Conservation (phyloP, 345 rosid species). For the Microcos paniculata region DNA sequence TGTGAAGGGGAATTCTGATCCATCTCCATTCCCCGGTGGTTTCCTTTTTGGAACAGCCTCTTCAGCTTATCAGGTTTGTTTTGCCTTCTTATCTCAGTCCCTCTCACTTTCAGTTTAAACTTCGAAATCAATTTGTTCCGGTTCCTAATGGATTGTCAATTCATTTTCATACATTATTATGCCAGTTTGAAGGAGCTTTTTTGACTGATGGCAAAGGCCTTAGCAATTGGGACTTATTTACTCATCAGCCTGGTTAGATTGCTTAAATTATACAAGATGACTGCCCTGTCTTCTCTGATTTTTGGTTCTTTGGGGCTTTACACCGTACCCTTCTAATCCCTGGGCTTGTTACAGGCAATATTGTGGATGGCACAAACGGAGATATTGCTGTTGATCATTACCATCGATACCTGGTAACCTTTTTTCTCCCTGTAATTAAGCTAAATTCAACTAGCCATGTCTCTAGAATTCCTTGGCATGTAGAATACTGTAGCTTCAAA, state of each 20-base stretch:
- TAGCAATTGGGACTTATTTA: constrained; percentile 56
- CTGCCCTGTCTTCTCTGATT: neutral
- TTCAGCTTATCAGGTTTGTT: constrained; percentile 68
- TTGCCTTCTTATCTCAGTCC: neutral
- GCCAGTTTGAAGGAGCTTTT: constrained; percentile 55
- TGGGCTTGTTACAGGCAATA: constrained; percentile 33
- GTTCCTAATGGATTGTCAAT: neutral
- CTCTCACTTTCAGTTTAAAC: neutral
- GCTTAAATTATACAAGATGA: neutral
- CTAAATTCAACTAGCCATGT: neutral
- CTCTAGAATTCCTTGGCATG: neutral
- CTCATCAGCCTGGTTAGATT: constrained; percentile 38
- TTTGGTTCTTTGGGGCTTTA: neutral
- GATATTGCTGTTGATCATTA: constrained; percentile 37
- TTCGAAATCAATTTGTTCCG: neutral
- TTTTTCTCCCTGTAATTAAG: neutral
- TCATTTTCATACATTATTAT: neutral
- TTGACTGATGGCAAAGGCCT: constrained; percentile 47
- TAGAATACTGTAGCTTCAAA: neutral
- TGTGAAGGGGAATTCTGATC: neutral
- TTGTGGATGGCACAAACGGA: constrained; percentile 61
- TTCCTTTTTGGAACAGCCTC: constrained; percentile 85
- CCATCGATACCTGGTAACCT: constrained; percentile 20
- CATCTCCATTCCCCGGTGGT: constrained; percentile 35
- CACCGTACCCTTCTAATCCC: neutral